These are phyloP conservation scores for Alternaria solani DNA, from an alignment of 2,329 filamentous ascomycete genomes.

Conservation along the genomic window DNA sequence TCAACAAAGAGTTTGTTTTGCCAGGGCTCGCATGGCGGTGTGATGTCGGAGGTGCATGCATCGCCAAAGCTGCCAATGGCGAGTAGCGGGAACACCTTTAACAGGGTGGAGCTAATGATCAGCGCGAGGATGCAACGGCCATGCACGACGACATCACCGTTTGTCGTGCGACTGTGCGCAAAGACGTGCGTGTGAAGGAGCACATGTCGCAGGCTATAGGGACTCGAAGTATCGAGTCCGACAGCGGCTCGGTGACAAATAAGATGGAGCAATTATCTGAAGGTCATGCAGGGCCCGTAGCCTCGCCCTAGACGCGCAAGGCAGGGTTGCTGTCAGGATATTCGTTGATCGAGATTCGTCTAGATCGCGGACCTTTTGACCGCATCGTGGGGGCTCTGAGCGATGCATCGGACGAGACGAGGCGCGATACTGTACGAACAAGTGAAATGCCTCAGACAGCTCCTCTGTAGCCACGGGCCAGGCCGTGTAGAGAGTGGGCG, in stretches of 20 bases:
- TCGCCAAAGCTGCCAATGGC: conserved; percentile 34
- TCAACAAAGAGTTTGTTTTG: background rate
- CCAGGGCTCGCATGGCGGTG: conserved; percentile 16
- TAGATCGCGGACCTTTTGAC: conserved; percentile 8
- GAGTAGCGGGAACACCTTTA: conserved; percentile 15
- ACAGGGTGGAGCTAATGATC: conserved; percentile 21
- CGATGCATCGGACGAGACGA: conserved; percentile 6
- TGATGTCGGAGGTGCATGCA: conserved; percentile 4
- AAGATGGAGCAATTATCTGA: conserved; percentile 6
- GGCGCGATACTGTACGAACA: background rate
- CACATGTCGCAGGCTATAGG: background rate
- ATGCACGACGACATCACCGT: conserved; percentile 21
- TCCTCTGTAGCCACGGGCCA: background rate
- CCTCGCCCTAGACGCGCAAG: conserved; percentile 5
- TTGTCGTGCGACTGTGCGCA: conserved; percentile 2
- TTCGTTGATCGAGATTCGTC: conserved; percentile 10
- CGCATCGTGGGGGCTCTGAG: background rate
- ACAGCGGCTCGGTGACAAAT: conserved; percentile 19
- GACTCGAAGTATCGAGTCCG: background rate
- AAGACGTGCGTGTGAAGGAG: background rate
- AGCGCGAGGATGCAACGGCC: conserved; percentile 3
- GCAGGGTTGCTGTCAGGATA: conserved; percentile 10
- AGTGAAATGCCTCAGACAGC: background rate
- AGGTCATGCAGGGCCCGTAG: conserved; percentile 14
- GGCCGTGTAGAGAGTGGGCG: background rate